Conservation (phyloP, 1,284 basidiomycete species). For the Ustilago cynodontis region DNA sequence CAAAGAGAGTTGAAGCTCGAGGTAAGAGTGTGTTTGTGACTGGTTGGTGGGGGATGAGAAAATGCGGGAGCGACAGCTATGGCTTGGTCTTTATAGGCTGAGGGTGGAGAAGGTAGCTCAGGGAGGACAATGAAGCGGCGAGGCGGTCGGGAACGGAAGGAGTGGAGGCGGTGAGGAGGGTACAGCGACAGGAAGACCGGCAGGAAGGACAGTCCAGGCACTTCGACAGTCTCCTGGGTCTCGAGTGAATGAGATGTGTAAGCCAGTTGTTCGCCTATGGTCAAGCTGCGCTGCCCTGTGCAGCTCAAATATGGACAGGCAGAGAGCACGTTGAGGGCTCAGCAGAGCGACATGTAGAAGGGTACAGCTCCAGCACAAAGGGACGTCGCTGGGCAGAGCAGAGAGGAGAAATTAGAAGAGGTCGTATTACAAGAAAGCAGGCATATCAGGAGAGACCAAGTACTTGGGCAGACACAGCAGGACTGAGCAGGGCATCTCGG, state of each 20-base stretch:
- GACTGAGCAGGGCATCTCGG: background rate
- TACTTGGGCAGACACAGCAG: background rate
- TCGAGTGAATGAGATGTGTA: slow-evolving; percentile 30
- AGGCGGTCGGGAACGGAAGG: slow-evolving; percentile 14
- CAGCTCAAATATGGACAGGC: slow-evolving; percentile 2
- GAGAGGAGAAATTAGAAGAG: background rate
- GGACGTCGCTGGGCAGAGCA: slow-evolving; percentile 1
- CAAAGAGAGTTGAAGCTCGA: slow-evolving; percentile 43
- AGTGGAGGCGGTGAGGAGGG: slow-evolving; percentile 24
- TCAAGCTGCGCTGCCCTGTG: slow-evolving; percentile 12
- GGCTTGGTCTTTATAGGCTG: slow-evolving; percentile 23
- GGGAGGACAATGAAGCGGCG: background rate
- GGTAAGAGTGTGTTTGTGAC: slow-evolving; percentile 15
- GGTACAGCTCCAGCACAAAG: no score
- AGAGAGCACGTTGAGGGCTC: slow-evolving; percentile 25
- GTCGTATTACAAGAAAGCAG: background rate
- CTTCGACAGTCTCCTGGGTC: slow-evolving; percentile 14
- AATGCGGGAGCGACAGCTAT: background rate
- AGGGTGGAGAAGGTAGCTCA: background rate
- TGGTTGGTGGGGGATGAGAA: slow-evolving; percentile 17
- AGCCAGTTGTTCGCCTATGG: slow-evolving; percentile 29
- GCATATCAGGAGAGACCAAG: slow-evolving; percentile 5
- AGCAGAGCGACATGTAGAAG: background rate
- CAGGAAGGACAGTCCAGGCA: slow-evolving; percentile 7
- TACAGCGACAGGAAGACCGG: slow-evolving; percentile 4